These are phyloP conservation scores for Staphylotrichum longicolle DNA, from an alignment of 495 filamentous ascomycete genomes.

Conservation along the genomic window DNA sequence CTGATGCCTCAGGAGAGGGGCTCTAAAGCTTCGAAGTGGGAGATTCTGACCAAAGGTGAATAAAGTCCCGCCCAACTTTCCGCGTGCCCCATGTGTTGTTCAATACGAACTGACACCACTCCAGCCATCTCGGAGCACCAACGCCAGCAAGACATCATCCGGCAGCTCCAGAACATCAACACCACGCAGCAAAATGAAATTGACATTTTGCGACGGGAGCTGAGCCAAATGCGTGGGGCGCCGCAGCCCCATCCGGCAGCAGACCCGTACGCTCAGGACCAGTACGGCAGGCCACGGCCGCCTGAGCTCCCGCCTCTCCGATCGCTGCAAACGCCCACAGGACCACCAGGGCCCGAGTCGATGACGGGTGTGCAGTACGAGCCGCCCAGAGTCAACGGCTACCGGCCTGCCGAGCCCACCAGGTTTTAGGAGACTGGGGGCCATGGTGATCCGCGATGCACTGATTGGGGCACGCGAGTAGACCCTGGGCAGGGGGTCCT, in stretches of 20 bases:
- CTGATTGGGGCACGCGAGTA: not conserved
- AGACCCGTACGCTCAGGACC: slow-evolving; percentile 35
- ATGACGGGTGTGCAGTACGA: slow-evolving; percentile 59
- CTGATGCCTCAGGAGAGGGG: slow-evolving; percentile 83
- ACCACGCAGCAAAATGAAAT: slow-evolving; percentile 42
- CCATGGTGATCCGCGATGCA: too few relatives aligned
- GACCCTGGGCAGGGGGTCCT: too few relatives aligned
- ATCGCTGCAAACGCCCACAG: slow-evolving; percentile 30
- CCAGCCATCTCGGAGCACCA: slow-evolving; percentile 57
- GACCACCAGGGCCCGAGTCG: slow-evolving; percentile 35
- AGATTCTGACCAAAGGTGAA: slow-evolving; percentile 91
- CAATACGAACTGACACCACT: slow-evolving; percentile 16
- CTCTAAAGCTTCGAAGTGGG: slow-evolving; percentile 97
- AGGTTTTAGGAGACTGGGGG: slow-evolving; percentile 18
- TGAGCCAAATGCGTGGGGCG: slow-evolving; percentile 34
- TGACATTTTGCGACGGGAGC: slow-evolving; percentile 48
- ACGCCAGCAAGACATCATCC: slow-evolving; percentile 42
- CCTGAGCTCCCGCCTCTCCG: slow-evolving; percentile 52
- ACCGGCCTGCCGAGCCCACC: slow-evolving; percentile 26
- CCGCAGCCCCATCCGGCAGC: slow-evolving; percentile 23
- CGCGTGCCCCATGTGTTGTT: not conserved
- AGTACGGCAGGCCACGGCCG: slow-evolving; percentile 32
- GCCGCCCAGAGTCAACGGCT: slow-evolving; percentile 41
- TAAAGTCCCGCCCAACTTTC: not conserved
- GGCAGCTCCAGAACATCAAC: slow-evolving; percentile 36